Base-by-base conservation (phyloP, 495 filamentous ascomycete genomes). In the Trichoderma parareesei region DNA sequence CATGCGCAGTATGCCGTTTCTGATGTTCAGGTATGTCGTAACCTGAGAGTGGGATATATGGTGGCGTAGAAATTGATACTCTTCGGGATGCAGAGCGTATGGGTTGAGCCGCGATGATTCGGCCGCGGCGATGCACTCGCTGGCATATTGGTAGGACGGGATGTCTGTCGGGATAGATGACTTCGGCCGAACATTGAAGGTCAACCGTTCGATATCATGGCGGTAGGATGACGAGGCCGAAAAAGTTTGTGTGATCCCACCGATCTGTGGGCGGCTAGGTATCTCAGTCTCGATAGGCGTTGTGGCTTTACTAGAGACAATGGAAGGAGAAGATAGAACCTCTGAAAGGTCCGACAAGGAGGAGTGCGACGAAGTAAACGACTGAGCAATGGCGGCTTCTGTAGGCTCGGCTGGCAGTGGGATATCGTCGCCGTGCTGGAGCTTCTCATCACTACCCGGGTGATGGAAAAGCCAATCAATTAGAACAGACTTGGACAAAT, bases 1-100 rank as follows among this genome's bases (percentile, higher is more conserved):
- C 44, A 98, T 78, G 63, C 95, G 84, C 38, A 99, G 77, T 67
- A 98, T 96, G 4, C 92, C 92, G 75, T 99, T 99, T 65, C 94
- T 83, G 65, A 99, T 97, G 75, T 97, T 97, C 40, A 99, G 76
- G 73, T 98, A 99, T n/a, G 89, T 88, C 10, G 94, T 96, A 64
- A 98, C 91, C 71, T 99, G 93, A 41, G 87, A 79, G 69, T 90
- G 87, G 71, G 87, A 95, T 65, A 99, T 85, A 73, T 94, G 86
- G 44, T 90, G 79, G 65, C 89, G 84, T 27, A 99, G 76, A 61
- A 92, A 83, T 66, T 82, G 73, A 72, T 97, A 92, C 72, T 99
- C 94, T 64, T 88, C 86, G n/a, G 80, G 81, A 75, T 97, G 92
- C 16, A 99, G 77, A 16, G 89, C 85, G 75, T 92, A 96, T 5